Conservation (phyloP, 495 filamentous ascomycete genomes). For the Evernia prunastri region DNA sequence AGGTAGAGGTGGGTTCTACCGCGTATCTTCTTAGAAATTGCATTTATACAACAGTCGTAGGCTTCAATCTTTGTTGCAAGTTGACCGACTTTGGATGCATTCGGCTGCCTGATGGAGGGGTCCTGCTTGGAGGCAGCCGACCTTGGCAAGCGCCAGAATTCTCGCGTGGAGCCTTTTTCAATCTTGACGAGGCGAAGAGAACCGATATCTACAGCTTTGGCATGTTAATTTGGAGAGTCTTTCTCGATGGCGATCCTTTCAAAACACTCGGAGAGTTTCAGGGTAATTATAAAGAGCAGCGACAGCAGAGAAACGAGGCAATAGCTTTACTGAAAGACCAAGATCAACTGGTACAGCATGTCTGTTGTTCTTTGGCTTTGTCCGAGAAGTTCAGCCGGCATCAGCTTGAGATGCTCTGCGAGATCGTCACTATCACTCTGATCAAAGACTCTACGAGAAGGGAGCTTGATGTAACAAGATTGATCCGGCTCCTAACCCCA, state of each 20-base stretch:
- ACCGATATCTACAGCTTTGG: constrained; percentile 31
- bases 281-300: constrained; percentile 19
- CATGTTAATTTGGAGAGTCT: constrained; percentile 28
- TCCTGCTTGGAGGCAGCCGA: constrained; percentile 25
- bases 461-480: constrained; percentile 25
- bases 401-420: constrained; percentile 26
- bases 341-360: constrained; percentile 27
- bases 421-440: constrained; percentile 24
- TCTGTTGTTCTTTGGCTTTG: constrained; percentile 22
- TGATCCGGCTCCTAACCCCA: constrained; percentile 26
- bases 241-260: constrained; percentile 29
- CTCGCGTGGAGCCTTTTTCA: constrained; percentile 19
- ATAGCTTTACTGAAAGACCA: constrained; percentile 23
- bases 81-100: constrained; percentile 28
- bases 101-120: constrained; percentile 13
- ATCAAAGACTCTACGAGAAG: constrained; percentile 22
- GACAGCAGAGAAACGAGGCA: constrained; percentile 22
- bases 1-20: too few species aligned
- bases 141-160: constrained; percentile 32
- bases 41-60: too few species aligned
- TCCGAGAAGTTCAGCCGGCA: constrained; percentile 11
- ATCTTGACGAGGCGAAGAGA: constrained; percentile 30
- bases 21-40: too few species aligned
- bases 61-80: constrained; percentile 23
- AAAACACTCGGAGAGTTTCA: constrained; percentile 18